Percentiles rank a stretch among this genome's conserved stretches.
Conservation (phyloP, 495 filamentous ascomycete species). For the Daldinia vernicosa region DNA sequence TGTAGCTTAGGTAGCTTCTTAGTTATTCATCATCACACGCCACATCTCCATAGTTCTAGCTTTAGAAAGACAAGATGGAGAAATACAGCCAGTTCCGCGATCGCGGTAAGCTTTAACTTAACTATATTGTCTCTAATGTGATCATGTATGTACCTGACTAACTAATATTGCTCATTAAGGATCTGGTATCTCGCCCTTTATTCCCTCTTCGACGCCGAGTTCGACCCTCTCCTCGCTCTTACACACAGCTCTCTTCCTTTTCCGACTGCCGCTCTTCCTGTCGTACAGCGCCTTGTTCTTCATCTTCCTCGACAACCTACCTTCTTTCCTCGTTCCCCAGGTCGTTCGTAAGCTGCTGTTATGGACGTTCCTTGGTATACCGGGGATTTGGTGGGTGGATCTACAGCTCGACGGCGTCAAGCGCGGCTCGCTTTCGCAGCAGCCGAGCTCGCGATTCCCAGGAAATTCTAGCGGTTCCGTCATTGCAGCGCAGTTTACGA, state of each 20-base stretch:
- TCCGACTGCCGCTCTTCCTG: constrained; percentile 83
- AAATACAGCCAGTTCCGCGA: constrained; percentile 97
- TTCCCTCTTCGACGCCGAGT: constrained; percentile 73
- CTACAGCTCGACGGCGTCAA: constrained; percentile 94
- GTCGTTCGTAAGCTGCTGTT: constrained; percentile 80
- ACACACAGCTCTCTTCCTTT: constrained; percentile 75
- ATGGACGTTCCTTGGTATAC: constrained; percentile 85
- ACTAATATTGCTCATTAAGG: constrained; percentile 60
- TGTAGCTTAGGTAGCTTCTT: background rate
- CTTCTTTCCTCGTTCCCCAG: constrained; percentile 67
- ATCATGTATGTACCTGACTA: constrained; percentile 6
- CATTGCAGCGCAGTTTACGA: constrained; percentile 90
- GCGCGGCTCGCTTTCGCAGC: constrained; percentile 73
- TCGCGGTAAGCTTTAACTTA: constrained; percentile 68
- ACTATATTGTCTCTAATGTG: background rate
- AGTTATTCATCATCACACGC: background rate
- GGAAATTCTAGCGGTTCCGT: constrained; percentile 68
- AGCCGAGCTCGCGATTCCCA: constrained; percentile 74
- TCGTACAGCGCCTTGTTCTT: constrained; percentile 76
- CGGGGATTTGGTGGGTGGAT: constrained; percentile 97
- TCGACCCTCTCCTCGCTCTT: constrained; percentile 68
- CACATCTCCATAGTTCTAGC: constrained; percentile 4
- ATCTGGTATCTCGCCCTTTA: constrained; percentile 94
- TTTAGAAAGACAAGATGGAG: constrained; percentile 71
- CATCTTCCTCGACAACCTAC: constrained; percentile 82